Conservation (phyloP, 768 basidiomycete genomes). For the Trametes cinnabarina region DNA sequence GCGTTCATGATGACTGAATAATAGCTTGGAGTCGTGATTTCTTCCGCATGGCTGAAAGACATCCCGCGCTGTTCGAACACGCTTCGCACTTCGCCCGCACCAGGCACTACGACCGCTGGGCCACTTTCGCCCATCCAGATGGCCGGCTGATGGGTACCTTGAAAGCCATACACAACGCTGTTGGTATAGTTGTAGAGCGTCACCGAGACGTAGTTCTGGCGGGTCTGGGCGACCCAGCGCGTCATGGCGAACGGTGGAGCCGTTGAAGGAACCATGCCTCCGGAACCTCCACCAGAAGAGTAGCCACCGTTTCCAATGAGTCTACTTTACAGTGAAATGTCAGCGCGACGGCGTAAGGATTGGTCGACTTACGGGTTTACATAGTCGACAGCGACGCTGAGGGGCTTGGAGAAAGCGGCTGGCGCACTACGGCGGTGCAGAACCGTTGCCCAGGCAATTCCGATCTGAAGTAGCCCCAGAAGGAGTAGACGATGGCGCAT, state of each 20-base stretch:
- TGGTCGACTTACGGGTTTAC: slow-evolving; percentile 49
- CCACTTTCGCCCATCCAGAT: slow-evolving; percentile 89
- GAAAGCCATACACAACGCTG: slow-evolving; percentile 62
- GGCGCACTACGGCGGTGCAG: slow-evolving; percentile 14
- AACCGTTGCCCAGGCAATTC: neutral
- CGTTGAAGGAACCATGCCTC: slow-evolving; percentile 74
- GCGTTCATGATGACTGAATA: slow-evolving; percentile 60
- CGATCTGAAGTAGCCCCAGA: neutral
- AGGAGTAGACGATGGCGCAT: neutral
- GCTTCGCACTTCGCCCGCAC: slow-evolving; percentile 46
- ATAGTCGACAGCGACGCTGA: slow-evolving; percentile 42
- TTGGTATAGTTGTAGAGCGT: slow-evolving; percentile 70
- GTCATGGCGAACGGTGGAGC: slow-evolving; percentile 85
- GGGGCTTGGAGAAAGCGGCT: slow-evolving; percentile 21
- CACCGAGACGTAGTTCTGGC: slow-evolving; percentile 71
- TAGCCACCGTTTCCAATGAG: slow-evolving; percentile 74
- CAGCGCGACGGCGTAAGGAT: no score
- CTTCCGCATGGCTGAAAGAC: slow-evolving; percentile 46
- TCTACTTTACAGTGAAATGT: slow-evolving; percentile 22
- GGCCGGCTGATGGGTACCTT: slow-evolving; percentile 76
- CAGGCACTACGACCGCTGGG: slow-evolving; percentile 58
- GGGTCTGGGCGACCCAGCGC: slow-evolving; percentile 80
- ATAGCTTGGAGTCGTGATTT: slow-evolving; percentile 52
- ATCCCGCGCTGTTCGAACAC: slow-evolving; percentile 62
- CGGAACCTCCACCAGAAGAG: slow-evolving; percentile 59